phyloP scores from a whole-genome alignment of 768 basidiomycete genomes.

The Termitomyces titanicus region DNA sequence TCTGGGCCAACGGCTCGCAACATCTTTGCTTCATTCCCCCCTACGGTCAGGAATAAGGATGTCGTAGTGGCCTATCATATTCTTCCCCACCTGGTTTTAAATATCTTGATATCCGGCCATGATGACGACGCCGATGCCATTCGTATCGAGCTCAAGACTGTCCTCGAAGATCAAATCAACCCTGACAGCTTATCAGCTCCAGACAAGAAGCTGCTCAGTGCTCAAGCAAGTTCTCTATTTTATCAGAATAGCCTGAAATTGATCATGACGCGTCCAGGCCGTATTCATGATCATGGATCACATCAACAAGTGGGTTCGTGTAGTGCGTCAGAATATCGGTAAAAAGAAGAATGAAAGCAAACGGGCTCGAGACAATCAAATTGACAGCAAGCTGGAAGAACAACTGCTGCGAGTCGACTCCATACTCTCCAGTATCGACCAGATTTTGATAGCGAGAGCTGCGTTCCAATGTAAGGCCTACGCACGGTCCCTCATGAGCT shows the following conservation, averaged over 20 bases:
- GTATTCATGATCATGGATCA: conserved; percentile 96
- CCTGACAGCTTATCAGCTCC: conserved; percentile 49
- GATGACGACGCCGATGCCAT: conserved; percentile 63
- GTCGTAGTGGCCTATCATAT: conserved; percentile 91
- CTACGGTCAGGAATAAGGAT: conserved; percentile 81
- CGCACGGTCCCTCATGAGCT: conserved; percentile 91
- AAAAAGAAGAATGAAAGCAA: conserved; percentile 47
- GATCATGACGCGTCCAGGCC: conserved; percentile 44
- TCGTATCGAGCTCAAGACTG: conserved; percentile 69
- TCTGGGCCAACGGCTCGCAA: conserved; percentile 52
- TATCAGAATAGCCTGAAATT: not conserved
- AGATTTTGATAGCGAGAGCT: conserved; percentile 87
- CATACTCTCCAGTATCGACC: conserved; percentile 77
- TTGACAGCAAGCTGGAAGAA: conserved; percentile 41
- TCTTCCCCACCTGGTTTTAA: conserved; percentile 88
- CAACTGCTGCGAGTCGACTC: conserved; percentile 76
- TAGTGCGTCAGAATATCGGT: conserved; percentile 63
- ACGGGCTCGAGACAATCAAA: conserved; percentile 38
- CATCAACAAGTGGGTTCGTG: conserved; percentile 83
- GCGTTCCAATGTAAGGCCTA: conserved; percentile 94
- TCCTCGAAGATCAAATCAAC: conserved; percentile 85
- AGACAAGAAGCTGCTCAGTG: conserved; percentile 87
- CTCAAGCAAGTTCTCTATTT: conserved; percentile 63
- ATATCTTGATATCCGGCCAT: conserved; percentile 74
- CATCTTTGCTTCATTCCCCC: conserved; percentile 78